Conservation (phyloP, 805 yeast species). For the Yamadazyma scolyti region DNA sequence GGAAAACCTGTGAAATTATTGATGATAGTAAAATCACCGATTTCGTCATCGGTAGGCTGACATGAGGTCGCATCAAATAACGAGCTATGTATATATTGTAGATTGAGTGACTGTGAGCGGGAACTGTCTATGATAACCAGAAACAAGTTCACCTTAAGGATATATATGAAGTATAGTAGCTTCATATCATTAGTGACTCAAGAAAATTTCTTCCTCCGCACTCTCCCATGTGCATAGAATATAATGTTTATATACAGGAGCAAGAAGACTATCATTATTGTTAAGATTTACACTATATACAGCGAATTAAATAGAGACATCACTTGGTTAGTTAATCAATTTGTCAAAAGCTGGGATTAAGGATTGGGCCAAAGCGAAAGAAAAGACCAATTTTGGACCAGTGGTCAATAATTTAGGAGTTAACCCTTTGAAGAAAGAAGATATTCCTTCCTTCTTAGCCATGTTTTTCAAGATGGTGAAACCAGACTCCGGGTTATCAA, state of each 20-base stretch:
- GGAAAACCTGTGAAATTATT: conserved; percentile 34
- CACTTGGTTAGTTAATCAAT: conserved; percentile 44
- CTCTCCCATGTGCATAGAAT: no score
- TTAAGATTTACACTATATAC: no score
- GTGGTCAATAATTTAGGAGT: conserved; percentile 96
- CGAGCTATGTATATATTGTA: conserved; percentile 32
- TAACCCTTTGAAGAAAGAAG: conserved; percentile 93
- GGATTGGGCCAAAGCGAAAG: conserved; percentile 96
- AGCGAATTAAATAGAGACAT: no score
- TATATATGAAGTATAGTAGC: conserved; percentile 29
- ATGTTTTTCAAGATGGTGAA: conserved; percentile 89
- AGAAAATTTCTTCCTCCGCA: no score
- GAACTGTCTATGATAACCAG: conserved; percentile 31
- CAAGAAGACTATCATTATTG: no score
- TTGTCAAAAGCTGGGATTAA: conserved; percentile 94
- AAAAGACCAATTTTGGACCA: conserved; percentile 96
- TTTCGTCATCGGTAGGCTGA: conserved; percentile 11
- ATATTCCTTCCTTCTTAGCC: conserved; percentile 83
- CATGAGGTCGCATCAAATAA: conserved; percentile 13
- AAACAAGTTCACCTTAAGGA: conserved; percentile 34
- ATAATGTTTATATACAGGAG: no score
- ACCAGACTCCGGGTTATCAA: conserved; percentile 94
- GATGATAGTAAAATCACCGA: conserved; percentile 17
- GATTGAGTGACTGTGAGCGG: conserved; percentile 27
- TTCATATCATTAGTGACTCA: no score